Percentiles rank a stretch among this genome's conserved stretches.
These are phyloP conservation scores for Sordariomycetes sp. DNA, from an alignment of 2,329 filamentous ascomycete genomes.

Conservation along the genomic window DNA sequence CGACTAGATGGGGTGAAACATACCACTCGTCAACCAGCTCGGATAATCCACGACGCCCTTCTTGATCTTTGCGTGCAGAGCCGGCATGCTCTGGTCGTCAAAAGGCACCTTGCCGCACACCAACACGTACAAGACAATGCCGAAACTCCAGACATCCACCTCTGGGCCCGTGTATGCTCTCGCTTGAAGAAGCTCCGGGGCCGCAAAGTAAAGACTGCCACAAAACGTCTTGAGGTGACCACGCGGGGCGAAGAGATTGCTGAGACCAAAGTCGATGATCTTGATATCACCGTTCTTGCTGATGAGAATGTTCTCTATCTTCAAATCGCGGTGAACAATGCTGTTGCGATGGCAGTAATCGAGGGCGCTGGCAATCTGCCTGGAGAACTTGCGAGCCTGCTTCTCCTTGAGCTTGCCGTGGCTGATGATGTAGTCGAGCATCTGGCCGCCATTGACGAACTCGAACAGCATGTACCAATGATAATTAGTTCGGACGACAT, in stretches of 20 bases:
- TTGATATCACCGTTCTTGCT: slow-evolving; percentile 99
- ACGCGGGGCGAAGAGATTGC: slow-evolving; percentile 85
- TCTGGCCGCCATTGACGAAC: slow-evolving; percentile 96
- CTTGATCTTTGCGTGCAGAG: slow-evolving; percentile 97
- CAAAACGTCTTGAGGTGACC: slow-evolving; percentile 92
- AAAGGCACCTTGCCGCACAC: slow-evolving; percentile 98
- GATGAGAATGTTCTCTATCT: slow-evolving; percentile 99
- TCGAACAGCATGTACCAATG: slow-evolving; percentile 99
- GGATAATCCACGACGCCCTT: slow-evolving; percentile 94
- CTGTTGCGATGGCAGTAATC: slow-evolving; percentile 98
- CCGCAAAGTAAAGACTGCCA: slow-evolving; percentile 94
- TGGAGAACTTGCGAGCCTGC: slow-evolving; percentile 92
- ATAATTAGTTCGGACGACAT: slow-evolving; percentile 91
- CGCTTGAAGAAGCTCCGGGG: slow-evolving; percentile 87
- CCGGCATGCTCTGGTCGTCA: slow-evolving; percentile 98
- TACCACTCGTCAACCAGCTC: slow-evolving; percentile 82
- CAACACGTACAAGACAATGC: slow-evolving; percentile 92
- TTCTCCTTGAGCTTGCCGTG: slow-evolving; percentile 97
- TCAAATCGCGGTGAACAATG: slow-evolving; percentile 93
- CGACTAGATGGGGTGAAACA: slow-evolving; percentile 16
- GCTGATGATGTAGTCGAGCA: slow-evolving; percentile 99
- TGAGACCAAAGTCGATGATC: slow-evolving; percentile 97
- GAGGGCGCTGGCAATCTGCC: slow-evolving; percentile 91
- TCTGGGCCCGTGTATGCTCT: slow-evolving; percentile 92
- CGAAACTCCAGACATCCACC: slow-evolving; percentile 98